phyloP scores from a whole-genome alignment of 2,329 filamentous ascomycete genomes.

The Paecilomyces fulvus region DNA sequence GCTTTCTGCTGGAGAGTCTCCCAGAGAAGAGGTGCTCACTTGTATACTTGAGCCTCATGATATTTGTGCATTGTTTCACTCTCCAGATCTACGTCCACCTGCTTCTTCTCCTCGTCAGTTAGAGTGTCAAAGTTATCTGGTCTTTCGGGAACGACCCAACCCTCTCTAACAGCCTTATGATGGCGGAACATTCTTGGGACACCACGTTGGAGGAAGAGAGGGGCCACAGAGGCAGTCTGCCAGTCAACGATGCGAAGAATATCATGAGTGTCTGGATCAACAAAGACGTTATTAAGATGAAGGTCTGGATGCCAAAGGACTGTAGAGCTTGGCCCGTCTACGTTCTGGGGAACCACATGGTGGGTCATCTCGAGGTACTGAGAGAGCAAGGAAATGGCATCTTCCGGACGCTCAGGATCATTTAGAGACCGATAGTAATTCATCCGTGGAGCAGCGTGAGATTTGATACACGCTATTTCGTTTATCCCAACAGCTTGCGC shows the following conservation, averaged over 20 bases:
- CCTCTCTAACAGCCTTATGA: constrained; percentile 18
- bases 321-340: not conserved
- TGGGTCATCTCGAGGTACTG: not conserved
- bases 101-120: constrained; percentile 15
- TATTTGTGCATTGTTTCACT: constrained; percentile 27
- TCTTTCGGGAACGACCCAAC: constrained; percentile 20
- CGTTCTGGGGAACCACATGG: not conserved
- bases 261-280: constrained; percentile 12
- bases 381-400: not conserved
- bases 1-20: constrained; percentile 12
- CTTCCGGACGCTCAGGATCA: not conserved
- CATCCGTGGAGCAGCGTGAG: not conserved
- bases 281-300: constrained; percentile 26
- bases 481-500: not conserved
- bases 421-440: not conserved
- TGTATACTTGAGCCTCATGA: constrained; percentile 23
- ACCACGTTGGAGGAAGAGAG: constrained; percentile 25
- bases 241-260: constrained; percentile 17
- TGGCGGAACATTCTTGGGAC: constrained; percentile 23
- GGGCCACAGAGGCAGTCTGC: constrained; percentile 20
- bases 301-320: constrained; percentile 31
- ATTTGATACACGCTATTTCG: not conserved
- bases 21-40: constrained; percentile 21
- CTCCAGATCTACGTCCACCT: constrained; percentile 20
- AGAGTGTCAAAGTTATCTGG: constrained; percentile 20